These are phyloP conservation scores for Cytospora leucostoma DNA, from an alignment of 2,329 filamentous ascomycete genomes.

Conservation along the genomic window DNA sequence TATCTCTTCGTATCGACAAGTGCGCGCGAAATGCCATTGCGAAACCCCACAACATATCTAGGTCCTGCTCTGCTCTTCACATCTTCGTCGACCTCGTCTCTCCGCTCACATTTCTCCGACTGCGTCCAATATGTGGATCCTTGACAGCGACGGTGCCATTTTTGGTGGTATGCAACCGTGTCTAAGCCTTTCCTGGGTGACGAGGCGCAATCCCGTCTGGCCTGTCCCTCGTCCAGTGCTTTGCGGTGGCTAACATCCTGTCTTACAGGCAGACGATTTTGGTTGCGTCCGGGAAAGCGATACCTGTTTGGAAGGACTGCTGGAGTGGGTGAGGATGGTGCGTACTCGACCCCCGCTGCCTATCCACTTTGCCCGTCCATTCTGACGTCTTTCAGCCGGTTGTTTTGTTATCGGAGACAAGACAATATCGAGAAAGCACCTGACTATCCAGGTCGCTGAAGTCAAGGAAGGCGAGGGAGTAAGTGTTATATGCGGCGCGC, in stretches of 20 bases:
- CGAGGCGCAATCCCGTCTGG: not conserved
- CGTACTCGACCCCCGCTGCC: conserved; percentile 21
- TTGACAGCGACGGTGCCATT: conserved; percentile 58
- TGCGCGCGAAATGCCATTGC: no score
- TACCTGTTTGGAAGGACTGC: conserved; percentile 84
- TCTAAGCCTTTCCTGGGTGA: not conserved
- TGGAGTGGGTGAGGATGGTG: conserved; percentile 51
- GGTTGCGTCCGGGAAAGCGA: conserved; percentile 82
- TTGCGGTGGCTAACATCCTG: conserved; percentile 14
- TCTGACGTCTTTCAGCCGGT: conserved; percentile 50
- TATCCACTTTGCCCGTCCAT: not conserved
- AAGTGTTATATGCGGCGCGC: conserved; percentile 35
- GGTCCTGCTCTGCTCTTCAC: not conserved
- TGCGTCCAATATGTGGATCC: conserved; percentile 61
- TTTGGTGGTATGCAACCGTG: conserved; percentile 46
- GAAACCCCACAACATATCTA: no score
- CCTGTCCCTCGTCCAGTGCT: not conserved
- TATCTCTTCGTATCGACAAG: no score
- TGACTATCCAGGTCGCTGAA: conserved; percentile 71
- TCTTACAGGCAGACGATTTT: conserved; percentile 66
- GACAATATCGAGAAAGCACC: conserved; percentile 85
- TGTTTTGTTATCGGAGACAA: conserved; percentile 73
- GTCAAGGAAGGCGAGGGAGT: conserved; percentile 70
- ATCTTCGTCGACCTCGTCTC: not conserved
- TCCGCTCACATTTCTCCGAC: not conserved